Percentiles rank a stretch among this genome's conserved stretches.
Evolutionary conservation across 1,284 basidiomycete species (phyloP).

Genomic region (Cystobasidium sp.): DNA sequence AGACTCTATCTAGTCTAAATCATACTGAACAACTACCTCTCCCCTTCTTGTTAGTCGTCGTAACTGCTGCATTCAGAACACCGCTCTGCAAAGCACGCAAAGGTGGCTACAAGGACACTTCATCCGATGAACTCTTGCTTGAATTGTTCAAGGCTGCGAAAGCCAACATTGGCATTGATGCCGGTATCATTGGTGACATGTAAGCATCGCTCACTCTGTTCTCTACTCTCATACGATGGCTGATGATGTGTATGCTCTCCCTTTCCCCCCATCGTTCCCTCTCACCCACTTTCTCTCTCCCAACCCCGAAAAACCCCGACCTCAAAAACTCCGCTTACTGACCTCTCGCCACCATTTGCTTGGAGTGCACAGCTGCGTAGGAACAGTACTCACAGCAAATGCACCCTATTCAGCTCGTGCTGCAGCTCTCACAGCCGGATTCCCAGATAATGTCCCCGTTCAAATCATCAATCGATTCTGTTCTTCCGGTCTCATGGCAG

Average conservation of each 20-base stretch:
- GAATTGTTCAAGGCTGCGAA: conserved; percentile 70
- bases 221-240: not conserved
- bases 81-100: conserved; percentile 72
- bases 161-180: conserved; percentile 39
- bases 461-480: conserved; percentile 70
- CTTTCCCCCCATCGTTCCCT: not conserved
- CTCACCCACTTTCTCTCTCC: not conserved
- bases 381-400: conserved; percentile 54
- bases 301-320: not conserved
- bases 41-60: conserved; percentile 62
- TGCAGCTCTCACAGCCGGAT: conserved; percentile 79
- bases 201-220: not conserved
- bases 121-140: conserved; percentile 74
- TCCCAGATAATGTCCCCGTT: conserved; percentile 74
- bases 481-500: conserved; percentile 57
- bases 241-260: not conserved
- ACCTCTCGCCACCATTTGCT: not conserved
- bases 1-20: not conserved
- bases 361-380: conserved; percentile 62
- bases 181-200: conserved; percentile 69
- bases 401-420: conserved; percentile 64
- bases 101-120: conserved; percentile 75
- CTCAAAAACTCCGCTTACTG: not conserved
- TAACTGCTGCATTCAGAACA: conserved; percentile 77
- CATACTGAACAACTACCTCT: not conserved